Evolutionary conservation across 2,329 filamentous ascomycete species (phyloP).

Genomic region (Ciborinia camelliae): DNA sequence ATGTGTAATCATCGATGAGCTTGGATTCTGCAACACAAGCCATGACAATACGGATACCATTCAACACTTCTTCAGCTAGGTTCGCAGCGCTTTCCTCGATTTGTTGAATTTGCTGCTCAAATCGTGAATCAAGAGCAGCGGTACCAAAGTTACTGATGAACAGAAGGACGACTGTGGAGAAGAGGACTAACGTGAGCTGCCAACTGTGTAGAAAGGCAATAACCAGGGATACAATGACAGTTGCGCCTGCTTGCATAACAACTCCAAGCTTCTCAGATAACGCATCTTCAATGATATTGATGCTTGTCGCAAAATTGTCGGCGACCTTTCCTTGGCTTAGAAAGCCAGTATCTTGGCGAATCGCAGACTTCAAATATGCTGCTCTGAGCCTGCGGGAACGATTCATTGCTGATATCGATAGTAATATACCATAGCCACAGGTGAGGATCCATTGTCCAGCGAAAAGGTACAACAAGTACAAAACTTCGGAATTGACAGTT

Average conservation of each 20-base stretch:
- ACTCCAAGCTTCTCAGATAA: slow-evolving; percentile 75
- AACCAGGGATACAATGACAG: slow-evolving; percentile 80
- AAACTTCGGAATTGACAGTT: slow-evolving; percentile 1
- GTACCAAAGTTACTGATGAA: slow-evolving; percentile 13
- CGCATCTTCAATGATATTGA: slow-evolving; percentile 13
- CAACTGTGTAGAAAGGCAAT: slow-evolving; percentile 86
- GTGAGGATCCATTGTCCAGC: slow-evolving; percentile 10
- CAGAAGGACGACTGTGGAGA: slow-evolving; percentile 60
- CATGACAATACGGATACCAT: slow-evolving; percentile 7
- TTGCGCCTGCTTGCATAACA: slow-evolving; percentile 69
- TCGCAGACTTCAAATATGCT: slow-evolving; percentile 12
- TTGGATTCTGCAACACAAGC: slow-evolving; percentile 7
- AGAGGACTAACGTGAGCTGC: slow-evolving; percentile 84
- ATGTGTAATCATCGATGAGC: neutral
- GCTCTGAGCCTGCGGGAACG: slow-evolving; percentile 2
- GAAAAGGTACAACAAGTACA: slow-evolving; percentile 20
- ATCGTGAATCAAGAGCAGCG: slow-evolving; percentile 5
- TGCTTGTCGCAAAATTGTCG: slow-evolving; percentile 6
- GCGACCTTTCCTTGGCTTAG: slow-evolving; percentile 6
- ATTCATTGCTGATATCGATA: slow-evolving; percentile 18
- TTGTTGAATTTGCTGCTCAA: slow-evolving; percentile 6
- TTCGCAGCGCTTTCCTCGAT: neutral
- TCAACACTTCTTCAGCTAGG: neutral
- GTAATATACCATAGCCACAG: slow-evolving; percentile 5
- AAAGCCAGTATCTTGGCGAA: slow-evolving; percentile 10